These are phyloP conservation scores for Rugonectria rugulosa DNA, from an alignment of 2,329 filamentous ascomycete species.

Conservation along the genomic window DNA sequence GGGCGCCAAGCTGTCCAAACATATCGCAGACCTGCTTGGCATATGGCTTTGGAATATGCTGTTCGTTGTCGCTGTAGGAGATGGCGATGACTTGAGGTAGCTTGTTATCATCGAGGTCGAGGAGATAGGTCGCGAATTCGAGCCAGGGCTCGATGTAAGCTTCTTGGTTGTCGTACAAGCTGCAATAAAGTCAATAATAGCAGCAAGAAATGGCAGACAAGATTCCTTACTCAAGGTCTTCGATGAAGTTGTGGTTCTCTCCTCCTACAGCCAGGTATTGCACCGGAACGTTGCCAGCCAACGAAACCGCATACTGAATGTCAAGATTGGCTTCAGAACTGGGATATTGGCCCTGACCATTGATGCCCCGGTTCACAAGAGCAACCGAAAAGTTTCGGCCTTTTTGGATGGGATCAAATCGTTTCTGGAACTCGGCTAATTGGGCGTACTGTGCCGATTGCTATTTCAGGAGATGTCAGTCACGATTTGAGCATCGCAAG, in stretches of 20 bases:
- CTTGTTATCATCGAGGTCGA: constrained; percentile 58
- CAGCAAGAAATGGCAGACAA: too few relatives aligned
- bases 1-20: constrained; percentile 70
- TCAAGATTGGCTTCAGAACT: constrained; percentile 49
- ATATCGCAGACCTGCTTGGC: constrained; percentile 59
- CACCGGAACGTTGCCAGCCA: constrained; percentile 46
- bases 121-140: constrained; percentile 66
- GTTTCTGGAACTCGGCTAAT: constrained; percentile 61
- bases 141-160: constrained; percentile 71
- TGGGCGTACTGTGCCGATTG: constrained; percentile 63
- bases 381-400: constrained; percentile 65
- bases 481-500: too few relatives aligned
- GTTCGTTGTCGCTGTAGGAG: constrained; percentile 76
- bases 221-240: constrained; percentile 46
- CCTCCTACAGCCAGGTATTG: constrained; percentile 44
- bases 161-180: constrained; percentile 40
- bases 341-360: constrained; percentile 51
- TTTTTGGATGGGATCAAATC: constrained; percentile 59
- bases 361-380: constrained; percentile 64
- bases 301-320: constrained; percentile 45
- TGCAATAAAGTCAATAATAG: neutral
- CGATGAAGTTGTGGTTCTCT: constrained; percentile 38
- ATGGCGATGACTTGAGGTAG: constrained; percentile 71
- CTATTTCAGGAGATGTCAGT: constrained; percentile 31
- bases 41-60: constrained; percentile 66